Evolutionary conservation across 805 yeast genomes (phyloP), one percentile per base, ranked within the genome.

Genomic region (Saturnispora sanitii): DNA sequence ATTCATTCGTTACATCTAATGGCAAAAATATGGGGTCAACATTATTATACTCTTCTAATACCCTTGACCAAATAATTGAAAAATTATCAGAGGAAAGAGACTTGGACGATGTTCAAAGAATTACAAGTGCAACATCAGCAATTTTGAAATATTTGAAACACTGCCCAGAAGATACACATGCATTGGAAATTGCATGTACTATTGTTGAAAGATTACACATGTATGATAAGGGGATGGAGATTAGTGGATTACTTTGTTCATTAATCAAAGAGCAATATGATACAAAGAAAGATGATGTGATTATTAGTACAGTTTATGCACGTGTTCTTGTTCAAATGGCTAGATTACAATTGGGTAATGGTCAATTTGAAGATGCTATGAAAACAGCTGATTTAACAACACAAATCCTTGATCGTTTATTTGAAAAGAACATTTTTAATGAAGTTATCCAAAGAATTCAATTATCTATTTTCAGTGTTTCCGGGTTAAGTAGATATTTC

Each of bases 401-500:
- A 37, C 76, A 73, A 33, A 57, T 79, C 5, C 46, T 75, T 17
- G 60, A 64, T 4, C 60, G 64, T 6, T 18, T 39, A 4, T 39
- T 33, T 18, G 73, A 66, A 6, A 67, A 55, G 4, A 63, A 61
- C 3, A 61, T 52, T 3, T 53, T 58, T 4, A 61, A 56, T 3
- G 57, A 55, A 3, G 57, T 58, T 21, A 50, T 55, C 7, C 58
- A 60, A 47, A 51, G 56, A 48, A 37, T 57, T 56, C 47, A 60
- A 45, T 60, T 79, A 21, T 82, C 95, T 0, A 70, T 79, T 11
- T 64, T 78, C 42, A 67, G 85, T 2, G 80, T 81, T 1, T 60
- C 77, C n/a, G 97, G 96, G 0, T 57, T 92, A 20, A 65, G 82
- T 0, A 62, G 69, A 42, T 88, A 77, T 61, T 86, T 83, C 61